Evolutionary conservation across 2,329 filamentous ascomycete species (phyloP), one percentile per base, ranked within the genome.

Genomic region (Aspergillus awamori): DNA sequence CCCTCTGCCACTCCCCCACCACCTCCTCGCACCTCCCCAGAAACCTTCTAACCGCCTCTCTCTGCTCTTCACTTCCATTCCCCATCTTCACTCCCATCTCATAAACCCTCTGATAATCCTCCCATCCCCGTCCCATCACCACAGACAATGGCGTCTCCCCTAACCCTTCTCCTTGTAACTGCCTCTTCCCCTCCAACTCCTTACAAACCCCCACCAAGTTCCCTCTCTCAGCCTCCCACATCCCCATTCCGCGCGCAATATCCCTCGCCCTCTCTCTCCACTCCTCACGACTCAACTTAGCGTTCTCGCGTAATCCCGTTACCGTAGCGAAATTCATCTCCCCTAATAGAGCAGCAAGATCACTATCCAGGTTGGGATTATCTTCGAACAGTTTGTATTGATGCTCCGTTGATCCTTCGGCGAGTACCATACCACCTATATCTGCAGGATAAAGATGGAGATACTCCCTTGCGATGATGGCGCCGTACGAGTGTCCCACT

Each of bases 401-500:
- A 22, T 72, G 69, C 57, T 80, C 77, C 1, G 76, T 75, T 24
- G 73, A 67, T 20, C 70, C 72, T 22, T 80, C 77, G 4, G 61
- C 66, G 6, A 80, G 70, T 1, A 79, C 75, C 68, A 79, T 75
- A 1, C 77, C 76, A 1, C 63, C 69, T 2, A 79, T 70, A 6
- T 70, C 63, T 2, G 64, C 64, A 0, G 66, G 59, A 30, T 70
- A 66, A 0, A 74, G 60, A 57, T 79, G 73, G 13, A 80, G 63
- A 57, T 72, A 79, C 53, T 79, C 76, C 5, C 78, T 72, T 17
- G 76, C 74, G 43, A 79, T 65, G 45, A 79, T 73, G 0, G 68
- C 77, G 7, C 78, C 78, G 54, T 77, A 80, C 10, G 76, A 79
- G 62, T 80, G 78, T 1, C 69, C 77, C 2, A 74, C 70, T 5